Conservation (phyloP, 805 yeast species). For the Komagataella kurtzmanii region DNA sequence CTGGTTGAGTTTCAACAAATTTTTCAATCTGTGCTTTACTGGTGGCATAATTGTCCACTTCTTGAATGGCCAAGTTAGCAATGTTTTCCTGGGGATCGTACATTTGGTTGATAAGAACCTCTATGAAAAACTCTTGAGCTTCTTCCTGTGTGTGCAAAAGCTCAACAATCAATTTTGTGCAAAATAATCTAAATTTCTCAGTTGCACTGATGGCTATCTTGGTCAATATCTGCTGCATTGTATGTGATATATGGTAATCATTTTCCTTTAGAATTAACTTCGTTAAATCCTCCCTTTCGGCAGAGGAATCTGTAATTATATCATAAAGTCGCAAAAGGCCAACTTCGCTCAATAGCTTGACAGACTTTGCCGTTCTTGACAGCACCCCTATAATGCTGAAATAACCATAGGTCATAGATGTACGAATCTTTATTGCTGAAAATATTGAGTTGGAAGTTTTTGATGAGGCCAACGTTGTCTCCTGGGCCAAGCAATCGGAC, state of each 20-base stretch:
- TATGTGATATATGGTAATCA: constrained; percentile 48
- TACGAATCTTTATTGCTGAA: constrained; percentile 40
- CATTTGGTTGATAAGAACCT: constrained; percentile 47
- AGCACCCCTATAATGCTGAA: constrained; percentile 67
- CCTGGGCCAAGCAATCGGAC: constrained; percentile 78
- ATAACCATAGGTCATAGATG: constrained; percentile 65
- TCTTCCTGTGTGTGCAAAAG: constrained; percentile 19
- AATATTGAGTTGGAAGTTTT: constrained; percentile 64
- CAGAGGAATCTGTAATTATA: constrained; percentile 45
- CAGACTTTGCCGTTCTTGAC: constrained; percentile 46
- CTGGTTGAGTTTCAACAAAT: background rate
- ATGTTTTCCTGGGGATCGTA: constrained; percentile 53
- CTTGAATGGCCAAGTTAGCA: constrained; percentile 39
- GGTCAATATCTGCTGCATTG: constrained; percentile 49
- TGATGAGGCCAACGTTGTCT: constrained; percentile 71
- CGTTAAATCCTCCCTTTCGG: constrained; percentile 43
- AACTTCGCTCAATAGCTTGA: constrained; percentile 65
- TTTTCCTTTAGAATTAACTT: constrained; percentile 45
- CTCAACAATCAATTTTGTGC: constrained; percentile 38
- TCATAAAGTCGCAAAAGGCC: constrained; percentile 72
- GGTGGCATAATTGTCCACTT: constrained; percentile 27
- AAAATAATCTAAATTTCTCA: constrained; percentile 34
- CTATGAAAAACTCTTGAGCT: constrained; percentile 31
- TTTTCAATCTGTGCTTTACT: background rate
- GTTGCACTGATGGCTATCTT: constrained; percentile 51